Evolutionary conservation across 257 asterid genomes (phyloP).

Genomic region (Oldenlandia corymbosa): DNA sequence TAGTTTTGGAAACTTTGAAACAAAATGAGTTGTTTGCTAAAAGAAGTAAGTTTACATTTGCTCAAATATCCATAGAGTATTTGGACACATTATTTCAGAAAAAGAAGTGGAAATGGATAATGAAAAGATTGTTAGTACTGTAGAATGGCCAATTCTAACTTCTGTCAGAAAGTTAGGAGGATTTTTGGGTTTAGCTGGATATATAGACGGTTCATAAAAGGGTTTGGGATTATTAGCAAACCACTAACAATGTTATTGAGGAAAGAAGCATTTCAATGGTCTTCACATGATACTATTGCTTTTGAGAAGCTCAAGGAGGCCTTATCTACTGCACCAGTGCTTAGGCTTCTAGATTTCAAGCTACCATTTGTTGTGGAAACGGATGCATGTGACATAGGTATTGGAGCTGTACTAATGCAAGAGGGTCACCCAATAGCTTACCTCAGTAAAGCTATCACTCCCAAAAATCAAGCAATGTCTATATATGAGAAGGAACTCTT

Average conservation of each 20-base stretch:
- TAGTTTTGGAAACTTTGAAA: too few relatives aligned
- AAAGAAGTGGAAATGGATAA: too few relatives aligned
- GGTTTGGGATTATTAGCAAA: neutral
- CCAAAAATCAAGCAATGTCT: neutral
- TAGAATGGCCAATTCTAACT: too few relatives aligned
- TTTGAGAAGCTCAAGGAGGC: neutral
- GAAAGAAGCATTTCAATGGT: neutral
- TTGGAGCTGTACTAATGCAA: neutral
- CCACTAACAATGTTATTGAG: neutral
- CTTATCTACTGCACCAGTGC: neutral
- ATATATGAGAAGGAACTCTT: neutral
- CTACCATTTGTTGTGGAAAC: neutral
- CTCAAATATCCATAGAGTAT: too few relatives aligned
- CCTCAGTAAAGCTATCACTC: neutral
- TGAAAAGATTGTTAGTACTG: too few relatives aligned
- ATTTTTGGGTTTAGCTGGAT: neutral
- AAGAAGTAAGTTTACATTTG: too few relatives aligned
- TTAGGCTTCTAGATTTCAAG: neutral
- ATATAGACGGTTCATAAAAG: neutral
- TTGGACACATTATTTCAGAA: too few relatives aligned
- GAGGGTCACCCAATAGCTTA: neutral
- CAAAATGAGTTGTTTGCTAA: too few relatives aligned
- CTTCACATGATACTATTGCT: neutral
- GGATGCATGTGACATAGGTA: neutral
- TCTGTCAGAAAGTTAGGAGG: neutral